Conservation (phyloP, 2,329 filamentous ascomycete genomes). For the Phyllosticta citrichinensis region DNA sequence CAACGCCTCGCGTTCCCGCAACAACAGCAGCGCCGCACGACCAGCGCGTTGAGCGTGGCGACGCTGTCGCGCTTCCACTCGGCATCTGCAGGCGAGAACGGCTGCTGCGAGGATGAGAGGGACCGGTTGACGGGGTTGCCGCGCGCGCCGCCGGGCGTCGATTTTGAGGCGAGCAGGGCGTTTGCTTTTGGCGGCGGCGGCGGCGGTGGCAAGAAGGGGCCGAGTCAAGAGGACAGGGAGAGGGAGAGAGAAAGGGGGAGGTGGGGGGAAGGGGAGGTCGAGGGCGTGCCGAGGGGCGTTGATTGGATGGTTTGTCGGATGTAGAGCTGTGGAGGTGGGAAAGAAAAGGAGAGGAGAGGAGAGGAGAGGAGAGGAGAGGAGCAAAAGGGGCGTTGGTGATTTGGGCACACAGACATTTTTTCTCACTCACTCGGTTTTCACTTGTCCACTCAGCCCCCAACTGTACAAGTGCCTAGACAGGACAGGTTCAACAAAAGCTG, state of each 20-base stretch:
- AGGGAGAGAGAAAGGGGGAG: neutral
- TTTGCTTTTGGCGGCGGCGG: neutral
- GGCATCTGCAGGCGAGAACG: too few species aligned
- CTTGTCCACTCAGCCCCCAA: too few species aligned
- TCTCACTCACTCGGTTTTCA: too few species aligned
- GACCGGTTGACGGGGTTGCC: neutral
- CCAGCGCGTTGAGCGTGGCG: neutral
- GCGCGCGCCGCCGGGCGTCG: neutral
- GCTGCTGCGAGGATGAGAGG: neutral
- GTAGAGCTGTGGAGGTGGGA: neutral
- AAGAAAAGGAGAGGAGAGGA: too few species aligned
- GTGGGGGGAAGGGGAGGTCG: neutral
- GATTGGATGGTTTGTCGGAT: neutral
- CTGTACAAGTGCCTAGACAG: too few species aligned
- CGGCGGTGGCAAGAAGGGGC: neutral
- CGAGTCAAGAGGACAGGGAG: neutral
- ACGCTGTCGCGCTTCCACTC: neutral
- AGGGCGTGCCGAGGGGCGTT: neutral
- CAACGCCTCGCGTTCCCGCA: neutral
- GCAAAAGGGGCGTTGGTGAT: too few species aligned
- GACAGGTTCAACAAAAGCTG: too few species aligned
- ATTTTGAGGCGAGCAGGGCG: neutral
- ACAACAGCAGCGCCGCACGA: neutral
- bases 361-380: too few species aligned
- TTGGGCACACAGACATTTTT: too few species aligned